Percentiles rank a stretch among this genome's conserved stretches.
phyloP scores from a whole-genome alignment of 768 basidiomycete species.

The Crepidotus variabilis region DNA sequence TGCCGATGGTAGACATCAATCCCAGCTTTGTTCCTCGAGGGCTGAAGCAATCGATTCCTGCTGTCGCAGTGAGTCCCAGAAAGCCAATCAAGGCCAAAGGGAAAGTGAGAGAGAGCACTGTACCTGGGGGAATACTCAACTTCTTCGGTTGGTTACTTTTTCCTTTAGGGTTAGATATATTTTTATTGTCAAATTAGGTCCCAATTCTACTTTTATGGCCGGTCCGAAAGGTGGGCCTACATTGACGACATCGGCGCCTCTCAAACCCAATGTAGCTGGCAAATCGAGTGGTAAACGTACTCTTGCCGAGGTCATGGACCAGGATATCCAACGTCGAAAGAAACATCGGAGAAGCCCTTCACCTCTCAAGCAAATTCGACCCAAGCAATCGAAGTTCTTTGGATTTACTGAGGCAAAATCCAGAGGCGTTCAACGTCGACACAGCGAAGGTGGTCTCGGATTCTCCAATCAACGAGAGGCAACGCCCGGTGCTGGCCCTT shows the following conservation, averaged over 20 bases:
- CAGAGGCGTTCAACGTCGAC: conserved; percentile 13
- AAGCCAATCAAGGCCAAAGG: conserved; percentile 40
- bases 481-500: conserved; percentile 27
- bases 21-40: conserved; percentile 54
- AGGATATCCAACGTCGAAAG: conserved; percentile 53
- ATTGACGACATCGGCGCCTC: conserved; percentile 4
- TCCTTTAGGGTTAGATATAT: background rate
- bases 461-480: background rate
- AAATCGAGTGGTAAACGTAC: conserved; percentile 75
- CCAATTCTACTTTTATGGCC: conserved; percentile 37
- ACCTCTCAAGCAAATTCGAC: conserved; percentile 6
- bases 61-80: conserved; percentile 17
- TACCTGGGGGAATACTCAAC: conserved; percentile 41
- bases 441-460: conserved; percentile 13
- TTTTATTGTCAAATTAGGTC: conserved; percentile 25
- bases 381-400: conserved; percentile 38
- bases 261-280: conserved; percentile 34
- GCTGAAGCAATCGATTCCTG: conserved; percentile 33
- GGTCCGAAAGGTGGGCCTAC: conserved; percentile 10
- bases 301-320: conserved; percentile 65
- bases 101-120: conserved; percentile 37
- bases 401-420: conserved; percentile 7
- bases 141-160: conserved; percentile 56
- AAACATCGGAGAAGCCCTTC: conserved; percentile 23
- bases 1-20: conserved; percentile 78